These are phyloP conservation scores for Diplodia corticola DNA, from an alignment of 2,329 filamentous ascomycete species.

Conservation along the genomic window DNA sequence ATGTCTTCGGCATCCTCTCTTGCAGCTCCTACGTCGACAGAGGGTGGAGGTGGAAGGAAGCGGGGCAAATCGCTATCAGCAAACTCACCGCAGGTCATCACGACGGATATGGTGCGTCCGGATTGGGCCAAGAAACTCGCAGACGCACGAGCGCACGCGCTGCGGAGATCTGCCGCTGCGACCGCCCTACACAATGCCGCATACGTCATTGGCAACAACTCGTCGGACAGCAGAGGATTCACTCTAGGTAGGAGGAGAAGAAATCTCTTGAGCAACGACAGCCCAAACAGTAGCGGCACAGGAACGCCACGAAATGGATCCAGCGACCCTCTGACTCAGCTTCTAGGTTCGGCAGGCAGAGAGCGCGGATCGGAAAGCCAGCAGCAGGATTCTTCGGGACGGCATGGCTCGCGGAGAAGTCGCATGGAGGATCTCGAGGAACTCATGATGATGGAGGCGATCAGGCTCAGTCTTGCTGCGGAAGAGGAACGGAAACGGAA, in stretches of 20 bases:
- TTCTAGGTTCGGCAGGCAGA: slow-evolving; percentile 30
- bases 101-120: slow-evolving; percentile 86
- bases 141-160: slow-evolving; percentile 78
- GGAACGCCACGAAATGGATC: slow-evolving; percentile 45
- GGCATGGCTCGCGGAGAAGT: slow-evolving; percentile 55
- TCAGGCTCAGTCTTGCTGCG: slow-evolving; percentile 82
- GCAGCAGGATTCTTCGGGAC: slow-evolving; percentile 40
- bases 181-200: slow-evolving; percentile 94
- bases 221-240: slow-evolving; percentile 53
- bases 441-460: slow-evolving; percentile 98
- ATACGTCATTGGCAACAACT: slow-evolving; percentile 71
- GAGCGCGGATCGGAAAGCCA: slow-evolving; percentile 36
- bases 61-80: slow-evolving; percentile 74
- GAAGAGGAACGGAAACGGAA: slow-evolving; percentile 91
- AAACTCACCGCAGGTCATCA: slow-evolving; percentile 81
- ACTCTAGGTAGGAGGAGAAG: slow-evolving; percentile 47
- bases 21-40: slow-evolving; percentile 42
- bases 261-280: slow-evolving; percentile 54
- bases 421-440: slow-evolving; percentile 88
- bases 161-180: slow-evolving; percentile 84
- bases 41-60: slow-evolving; percentile 46
- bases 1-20: slow-evolving; percentile 87
- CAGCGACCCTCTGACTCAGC: slow-evolving; percentile 28
- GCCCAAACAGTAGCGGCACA: slow-evolving; percentile 46
- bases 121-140: slow-evolving; percentile 93